Base-by-base conservation (phyloP, 352 stramenopile species). In the Globisporangium spiculum region DNA sequence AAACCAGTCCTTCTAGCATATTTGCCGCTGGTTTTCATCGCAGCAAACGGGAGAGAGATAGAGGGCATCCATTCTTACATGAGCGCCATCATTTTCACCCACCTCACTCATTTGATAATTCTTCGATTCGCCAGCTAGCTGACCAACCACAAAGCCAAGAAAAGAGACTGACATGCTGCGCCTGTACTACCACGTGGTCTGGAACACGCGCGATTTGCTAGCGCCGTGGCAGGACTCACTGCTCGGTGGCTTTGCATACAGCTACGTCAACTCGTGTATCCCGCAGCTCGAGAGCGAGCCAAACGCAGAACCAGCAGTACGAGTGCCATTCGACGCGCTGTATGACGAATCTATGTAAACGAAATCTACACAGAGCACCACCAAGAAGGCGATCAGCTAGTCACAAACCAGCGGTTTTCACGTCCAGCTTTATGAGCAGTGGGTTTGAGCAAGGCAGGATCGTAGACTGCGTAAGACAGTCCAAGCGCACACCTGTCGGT, bases 151-250 rank as follows among this genome's bases (percentile, higher is more conserved):
- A 56, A 20, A 30, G 22, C 18, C 5, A 27, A 57, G n/a, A 18
- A 58, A 14, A 27, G 30, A 36, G 24, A 34, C 4, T 12, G 24
- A n/a, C 22, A 63, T 54, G 36, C 34, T 63, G n/a, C 34, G 36
- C 1, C 14, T 63, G 8, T 63, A 38, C 58, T 63, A 52, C 12
- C 58, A 63, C 34, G n/a, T 53, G 36, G 10, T 53, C 58, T 63
- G 18, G 20, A 34, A 20, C 57, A 53, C 57, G 34, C 57, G 36
- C n/a, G 24, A 46, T 9, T 20, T 32, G 34, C 57, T 62, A n/a
- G 32, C 56, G 32, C 56, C 56, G 7, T 61, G 56, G 56, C 16
- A 48, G 30, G 18, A 62, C 56, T 32, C 54, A 27, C 5, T 38
- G 26, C 26, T 63, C 34, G 57, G 34, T 7, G 57, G 57, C 12